Base-by-base conservation (phyloP, 768 basidiomycete species). In the Myochromella boudieri region DNA sequence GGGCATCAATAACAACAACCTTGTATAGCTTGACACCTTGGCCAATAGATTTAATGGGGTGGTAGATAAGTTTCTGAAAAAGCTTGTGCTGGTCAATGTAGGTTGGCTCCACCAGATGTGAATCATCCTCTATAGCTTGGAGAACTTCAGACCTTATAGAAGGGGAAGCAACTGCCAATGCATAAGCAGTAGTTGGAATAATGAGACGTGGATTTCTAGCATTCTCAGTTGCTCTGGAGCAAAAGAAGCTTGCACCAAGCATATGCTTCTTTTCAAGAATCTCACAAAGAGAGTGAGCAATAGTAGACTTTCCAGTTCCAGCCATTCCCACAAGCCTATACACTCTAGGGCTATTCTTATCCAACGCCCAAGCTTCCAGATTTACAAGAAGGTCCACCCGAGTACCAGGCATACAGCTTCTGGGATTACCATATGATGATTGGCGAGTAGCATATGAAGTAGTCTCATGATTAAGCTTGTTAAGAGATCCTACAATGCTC, bases 331-430 rank as follows among this genome's bases (percentile, higher is more conserved):
- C n/a, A n/a, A n/a, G 7, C 58, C 60, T 24, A 62, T 52, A 54
- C 11, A 61, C 53, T 4, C 24, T 67, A 57, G 22, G 29, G 8
- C 56, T 58, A 0, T 68, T 63, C 1, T 61, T 67, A 3, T 70
- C 64, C 17, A 69, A 70, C 10, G 68, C 74, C 28, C 53, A 63
- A 5, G 24, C 22, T 27, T 44, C 38, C 8, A 58, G 29, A 40
- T 48, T 38, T 21, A n/a, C 47, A 17, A 57, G 49, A 17, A 59
- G 21, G 3, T 44, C 22, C 20, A 36, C 50, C 4, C 57, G 53
- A 7, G 54, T 55, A 17, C 41, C 49, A 3, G 33, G 29, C 29
- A 51, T 38, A 34, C 54, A 57, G 15, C 51, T 20, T 8, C 34
- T 36, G 15, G 34, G 34, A 17, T 36, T 20, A 20, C 34, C 34